Evolutionary conservation across 2,329 filamentous ascomycete species (phyloP), one percentile per base, ranked within the genome.

Genomic region (Aureobasidium musti): DNA sequence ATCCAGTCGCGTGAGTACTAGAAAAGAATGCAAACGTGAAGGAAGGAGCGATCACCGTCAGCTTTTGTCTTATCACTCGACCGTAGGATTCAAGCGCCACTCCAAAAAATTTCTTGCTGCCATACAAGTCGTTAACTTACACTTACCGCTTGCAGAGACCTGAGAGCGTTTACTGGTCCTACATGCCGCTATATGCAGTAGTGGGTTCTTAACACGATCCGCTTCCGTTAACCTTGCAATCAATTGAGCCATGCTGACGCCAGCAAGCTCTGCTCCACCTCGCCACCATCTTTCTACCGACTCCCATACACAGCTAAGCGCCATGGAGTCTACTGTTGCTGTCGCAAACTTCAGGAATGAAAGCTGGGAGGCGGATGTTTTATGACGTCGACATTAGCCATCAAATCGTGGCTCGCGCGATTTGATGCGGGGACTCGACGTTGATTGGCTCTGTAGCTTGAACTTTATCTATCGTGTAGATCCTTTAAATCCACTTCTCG

Each of bases 401-500:
- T 49, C 41, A 37, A 41, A 61, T 61, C 57, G 57, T 61, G 37
- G 28, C 28, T 41, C 28, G 28, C 10, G 23, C 37, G 23, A 45
- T 45, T 45, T 13, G 39, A n/a, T 39, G 35, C 23, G 21, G 26
- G 28, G 21, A 13, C 39, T 45, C 23, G 28, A 49, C 39, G 7
- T 3, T 61, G 57, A 61, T 61, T 61, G 57, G 57, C 17, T n/a
- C 6, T 17, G 6, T n/a, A 5, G 17, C 11, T 11, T 19, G 23
- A 49, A 49, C 57, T 61, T 21, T 49, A 49, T 61, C 57, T 35
- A 61, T 61, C 39, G 28, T 61, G 57, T 49, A 61, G 41, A 61
- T 61, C 57, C 13, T 49, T 13, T 47, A 6, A 49, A 37, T 47
- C 57, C 57, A 49, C 56, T 45, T 37, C 28, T 43, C 41, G 17